Evolutionary conservation across 192 early-diverging fungal genomes (phyloP), one percentile per base, ranked within the genome.

Genomic region (Umbelopsis sp.): DNA sequence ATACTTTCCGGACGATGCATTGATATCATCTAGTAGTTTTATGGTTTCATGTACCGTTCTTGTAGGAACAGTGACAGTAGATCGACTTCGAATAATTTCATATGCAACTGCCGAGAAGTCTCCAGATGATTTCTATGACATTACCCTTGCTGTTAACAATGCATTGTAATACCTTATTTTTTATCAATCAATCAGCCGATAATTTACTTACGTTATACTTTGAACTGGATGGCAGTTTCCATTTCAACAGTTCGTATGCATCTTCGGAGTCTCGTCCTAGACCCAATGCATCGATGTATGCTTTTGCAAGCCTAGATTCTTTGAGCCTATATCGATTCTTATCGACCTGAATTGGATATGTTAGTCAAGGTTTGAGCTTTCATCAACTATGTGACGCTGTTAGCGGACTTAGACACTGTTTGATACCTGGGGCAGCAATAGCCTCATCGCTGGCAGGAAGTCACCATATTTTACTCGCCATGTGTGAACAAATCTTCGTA

Each of bases 271-370:
- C 82, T 20, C 50, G 59, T 17, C 76, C 71, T 25, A 95, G 78
- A 29, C 87, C 86, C 43, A 95, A 74, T 22, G 81, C 84, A 31
- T 83, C 76, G 25, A 88, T 82, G 52, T 93, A 93, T 16, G 84
- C 52, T 49, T 86, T 86, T 5, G 90, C 92, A 69, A 94, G 81
- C 32, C 78, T 83, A 59, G 76, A 77, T 44, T 93, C 89, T 70
- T 92, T 93, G 70, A 94, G 78, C 20, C 86, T 83, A 74, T 93
- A 91, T 32, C 91, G 79, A 65, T 91, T 85, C 41, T 77, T 77
- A 77, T 87, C 85, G 47, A 84, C 68, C 84, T 85, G n/a, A 73
- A 12, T 25, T 49, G 36, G 4, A 43, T 25, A 16, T 25, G 24
- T 59, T 9, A 56, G 22, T 62, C 47, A 49, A 21, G 0, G 0